These are phyloP conservation scores for Colletotrichum lindemuthianum DNA, from an alignment of 2,329 filamentous ascomycete genomes.

Conservation along the genomic window DNA sequence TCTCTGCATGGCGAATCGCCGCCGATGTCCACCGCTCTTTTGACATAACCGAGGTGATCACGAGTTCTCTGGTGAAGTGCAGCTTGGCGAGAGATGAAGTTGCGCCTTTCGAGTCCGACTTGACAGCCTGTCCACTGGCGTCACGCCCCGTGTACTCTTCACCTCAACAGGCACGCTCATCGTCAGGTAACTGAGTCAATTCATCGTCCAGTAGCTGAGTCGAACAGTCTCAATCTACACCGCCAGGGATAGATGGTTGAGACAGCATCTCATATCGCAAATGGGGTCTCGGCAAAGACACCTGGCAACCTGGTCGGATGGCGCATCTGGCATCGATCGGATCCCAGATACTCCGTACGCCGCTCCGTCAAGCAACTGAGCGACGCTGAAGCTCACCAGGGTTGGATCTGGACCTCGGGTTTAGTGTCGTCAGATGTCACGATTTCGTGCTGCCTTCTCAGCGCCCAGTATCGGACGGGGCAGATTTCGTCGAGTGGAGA, in stretches of 20 bases:
- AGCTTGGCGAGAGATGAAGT: conserved; percentile 24
- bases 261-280: conserved; percentile 17
- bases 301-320: conserved; percentile 27
- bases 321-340: conserved; percentile 26
- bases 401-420: too few relatives aligned
- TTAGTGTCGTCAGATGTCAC: too few relatives aligned
- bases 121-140: conserved; percentile 13
- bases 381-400: not conserved
- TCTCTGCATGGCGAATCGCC: conserved; percentile 8
- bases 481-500: conserved; percentile 4
- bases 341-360: conserved; percentile 6
- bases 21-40: conserved; percentile 35
- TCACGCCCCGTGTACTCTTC: conserved; percentile 27
- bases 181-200: not conserved
- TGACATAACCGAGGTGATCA: conserved; percentile 30
- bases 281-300: conserved; percentile 33
- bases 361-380: conserved; percentile 9
- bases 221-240: conserved; percentile 26
- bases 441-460: not conserved
- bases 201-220: conserved; percentile 16
- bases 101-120: conserved; percentile 8
- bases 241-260: conserved; percentile 31
- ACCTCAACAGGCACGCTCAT: conserved; percentile 34
- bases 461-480: conserved; percentile 4
- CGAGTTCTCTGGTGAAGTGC: conserved; percentile 24